Percentiles rank a stretch among this genome's conserved stretches.
These are phyloP conservation scores for Yamadazyma siamensis DNA, from an alignment of 1,139 yeast genomes.

Conservation along the genomic window DNA sequence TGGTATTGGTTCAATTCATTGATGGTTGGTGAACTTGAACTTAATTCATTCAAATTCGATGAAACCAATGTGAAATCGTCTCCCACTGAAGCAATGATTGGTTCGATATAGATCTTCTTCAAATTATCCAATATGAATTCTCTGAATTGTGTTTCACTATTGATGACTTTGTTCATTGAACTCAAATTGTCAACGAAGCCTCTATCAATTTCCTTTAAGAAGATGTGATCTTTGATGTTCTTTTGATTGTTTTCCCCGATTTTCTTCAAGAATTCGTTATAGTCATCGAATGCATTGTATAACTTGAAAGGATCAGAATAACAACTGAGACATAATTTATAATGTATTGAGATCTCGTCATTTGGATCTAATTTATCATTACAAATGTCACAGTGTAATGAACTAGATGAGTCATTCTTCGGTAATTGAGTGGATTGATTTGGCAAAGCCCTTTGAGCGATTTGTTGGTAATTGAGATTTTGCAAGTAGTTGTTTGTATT, in stretches of 20 bases:
- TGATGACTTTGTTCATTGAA: conserved; percentile 18
- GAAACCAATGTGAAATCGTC: conserved; percentile 31
- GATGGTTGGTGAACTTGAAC: conserved; percentile 9
- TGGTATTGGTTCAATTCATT: conserved; percentile 14
- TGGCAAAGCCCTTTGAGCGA: conserved; percentile 17
- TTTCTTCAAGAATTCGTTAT: conserved; percentile 30
- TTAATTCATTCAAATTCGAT: conserved; percentile 27
- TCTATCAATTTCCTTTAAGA: conserved; percentile 34
- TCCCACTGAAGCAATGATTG: conserved; percentile 35
- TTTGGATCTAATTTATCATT: conserved; percentile 18
- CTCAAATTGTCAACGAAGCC: conserved; percentile 29
- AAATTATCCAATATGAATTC: conserved; percentile 34
- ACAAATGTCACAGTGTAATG: conserved; percentile 27
- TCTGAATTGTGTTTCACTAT: conserved; percentile 35
- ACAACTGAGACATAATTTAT: conserved; percentile 27
- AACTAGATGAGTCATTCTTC: conserved; percentile 5
- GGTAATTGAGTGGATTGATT: conserved; percentile 16
- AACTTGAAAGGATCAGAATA: conserved; percentile 31
- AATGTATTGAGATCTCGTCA: conserved; percentile 22
- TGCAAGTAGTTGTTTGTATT: conserved; percentile 10
- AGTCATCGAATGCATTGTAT: conserved; percentile 35
- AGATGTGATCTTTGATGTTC: conserved; percentile 29
- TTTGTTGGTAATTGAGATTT: conserved; percentile 15
- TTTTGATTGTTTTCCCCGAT: conserved; percentile 21
- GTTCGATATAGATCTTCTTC: conserved; percentile 37